Conservation (phyloP, 352 stramenopile species). For the Phytophthora kernoviae region DNA sequence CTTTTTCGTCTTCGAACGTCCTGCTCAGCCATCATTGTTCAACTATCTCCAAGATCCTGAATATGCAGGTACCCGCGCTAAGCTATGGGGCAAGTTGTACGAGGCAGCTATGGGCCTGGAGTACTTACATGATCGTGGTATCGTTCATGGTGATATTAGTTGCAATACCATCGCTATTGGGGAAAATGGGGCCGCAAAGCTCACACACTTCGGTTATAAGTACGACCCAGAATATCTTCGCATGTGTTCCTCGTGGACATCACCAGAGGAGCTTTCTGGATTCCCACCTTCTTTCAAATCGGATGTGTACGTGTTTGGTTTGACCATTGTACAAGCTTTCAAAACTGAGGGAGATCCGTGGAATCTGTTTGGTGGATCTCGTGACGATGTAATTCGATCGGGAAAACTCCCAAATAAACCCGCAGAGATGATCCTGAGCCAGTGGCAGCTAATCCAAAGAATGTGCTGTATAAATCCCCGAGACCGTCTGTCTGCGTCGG, state of each 20-base stretch:
- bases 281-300: conserved; percentile 14
- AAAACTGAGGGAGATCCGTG: background rate
- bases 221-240: background rate
- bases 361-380: background rate
- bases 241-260: background rate
- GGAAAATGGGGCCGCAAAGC: conserved; percentile 15
- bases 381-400: conserved; percentile 1
- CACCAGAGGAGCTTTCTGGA: conserved; percentile 8
- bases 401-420: conserved; percentile 8
- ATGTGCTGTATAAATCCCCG: conserved; percentile 14
- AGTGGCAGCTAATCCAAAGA: conserved; percentile 11
- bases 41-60: conserved; percentile 2
- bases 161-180: conserved; percentile 11
- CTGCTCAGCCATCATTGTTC: background rate
- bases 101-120: conserved; percentile 30
- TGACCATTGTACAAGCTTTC: conserved; percentile 2
- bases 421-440: background rate
- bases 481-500: conserved; percentile 1
- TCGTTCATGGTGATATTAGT: conserved; percentile 21
- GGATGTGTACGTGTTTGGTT: conserved; percentile 13
- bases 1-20: conserved; percentile 26
- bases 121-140: conserved; percentile 31
- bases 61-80: background rate
- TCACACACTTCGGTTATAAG: conserved; percentile 5
- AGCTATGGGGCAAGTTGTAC: conserved; percentile 20